phyloP scores from a whole-genome alignment of 2,329 filamentous ascomycete genomes.

The Grosmannia clavigera region DNA sequence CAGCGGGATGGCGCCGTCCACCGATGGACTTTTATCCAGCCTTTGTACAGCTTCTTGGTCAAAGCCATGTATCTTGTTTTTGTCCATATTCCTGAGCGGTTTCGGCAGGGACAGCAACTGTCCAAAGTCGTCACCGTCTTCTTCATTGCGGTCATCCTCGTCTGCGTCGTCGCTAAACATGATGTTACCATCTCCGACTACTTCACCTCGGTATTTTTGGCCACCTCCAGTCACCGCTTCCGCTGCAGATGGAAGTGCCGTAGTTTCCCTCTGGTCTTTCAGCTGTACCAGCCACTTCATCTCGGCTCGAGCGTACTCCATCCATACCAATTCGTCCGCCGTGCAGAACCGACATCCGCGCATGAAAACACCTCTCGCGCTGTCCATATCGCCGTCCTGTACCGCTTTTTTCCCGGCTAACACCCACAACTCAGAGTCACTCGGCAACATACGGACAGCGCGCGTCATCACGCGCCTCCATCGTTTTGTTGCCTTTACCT shows the following conservation, averaged over 20 bases:
- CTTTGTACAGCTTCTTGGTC: slow-evolving; percentile 32
- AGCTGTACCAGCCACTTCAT: slow-evolving; percentile 85
- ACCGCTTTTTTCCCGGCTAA: slow-evolving; percentile 71
- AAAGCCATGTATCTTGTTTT: slow-evolving; percentile 28
- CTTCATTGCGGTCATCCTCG: slow-evolving; percentile 32
- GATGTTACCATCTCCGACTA: slow-evolving; percentile 33
- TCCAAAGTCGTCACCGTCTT: slow-evolving; percentile 36
- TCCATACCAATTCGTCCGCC: slow-evolving; percentile 60
- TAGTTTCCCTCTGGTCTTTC: slow-evolving; percentile 49
- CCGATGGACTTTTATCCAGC: slow-evolving; percentile 64
- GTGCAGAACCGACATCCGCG: slow-evolving; percentile 84
- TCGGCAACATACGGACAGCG: slow-evolving; percentile 74
- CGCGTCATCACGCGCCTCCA: slow-evolving; percentile 53
- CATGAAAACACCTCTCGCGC: slow-evolving; percentile 75
- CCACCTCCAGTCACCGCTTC: slow-evolving; percentile 27
- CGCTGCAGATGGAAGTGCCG: slow-evolving; percentile 24
- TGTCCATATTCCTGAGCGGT: slow-evolving; percentile 27
- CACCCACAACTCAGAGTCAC: slow-evolving; percentile 74
- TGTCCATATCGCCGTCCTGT: slow-evolving; percentile 72
- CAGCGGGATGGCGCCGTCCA: slow-evolving; percentile 85
- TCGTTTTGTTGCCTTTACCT: slow-evolving; percentile 52
- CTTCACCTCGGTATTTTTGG: slow-evolving; percentile 24
- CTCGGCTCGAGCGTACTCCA: slow-evolving; percentile 83
- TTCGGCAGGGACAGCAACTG: slow-evolving; percentile 27
- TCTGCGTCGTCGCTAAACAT: slow-evolving; percentile 31